Evolutionary conservation across 352 stramenopile species (phyloP).

Genomic region (Pythium volutum): DNA sequence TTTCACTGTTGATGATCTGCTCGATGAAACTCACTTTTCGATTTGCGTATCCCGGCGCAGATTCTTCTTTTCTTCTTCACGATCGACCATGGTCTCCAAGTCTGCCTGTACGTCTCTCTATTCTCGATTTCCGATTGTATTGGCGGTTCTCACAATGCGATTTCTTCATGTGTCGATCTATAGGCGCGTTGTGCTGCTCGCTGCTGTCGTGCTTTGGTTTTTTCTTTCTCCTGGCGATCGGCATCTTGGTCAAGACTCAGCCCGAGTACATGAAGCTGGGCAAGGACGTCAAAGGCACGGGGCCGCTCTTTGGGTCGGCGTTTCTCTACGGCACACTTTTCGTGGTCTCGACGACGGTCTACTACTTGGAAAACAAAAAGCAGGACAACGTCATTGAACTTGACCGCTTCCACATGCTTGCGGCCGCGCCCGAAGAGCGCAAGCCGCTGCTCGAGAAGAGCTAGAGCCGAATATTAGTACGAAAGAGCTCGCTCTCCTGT

Average conservation of each 20-base stretch:
- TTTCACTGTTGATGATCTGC: too few relatives aligned
- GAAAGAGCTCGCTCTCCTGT: background rate
- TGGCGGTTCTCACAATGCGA: too few relatives aligned
- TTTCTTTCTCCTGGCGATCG: constrained; percentile 69
- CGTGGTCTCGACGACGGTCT: constrained; percentile 61
- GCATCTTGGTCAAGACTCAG: constrained; percentile 67
- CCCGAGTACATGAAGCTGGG: constrained; percentile 84
- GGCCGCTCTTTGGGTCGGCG: constrained; percentile 70
- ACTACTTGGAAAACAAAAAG: constrained; percentile 71
- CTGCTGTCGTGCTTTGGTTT: constrained; percentile 71
- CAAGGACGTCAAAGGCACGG: constrained; percentile 59
- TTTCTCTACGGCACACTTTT: constrained; percentile 71
- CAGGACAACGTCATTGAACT: constrained; percentile 12
- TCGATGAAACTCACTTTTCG: background rate
- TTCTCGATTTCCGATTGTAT: too few relatives aligned
- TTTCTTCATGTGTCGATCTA: too few relatives aligned
- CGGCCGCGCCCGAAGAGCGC: constrained; percentile 50
- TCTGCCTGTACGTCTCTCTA: constrained; percentile 19
- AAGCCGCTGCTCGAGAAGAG: constrained; percentile 57
- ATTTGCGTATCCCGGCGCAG: background rate
- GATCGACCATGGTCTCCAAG: constrained; percentile 28
- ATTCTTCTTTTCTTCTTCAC: background rate
- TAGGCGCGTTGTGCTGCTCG: constrained; percentile 73
- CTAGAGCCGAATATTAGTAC: constrained; percentile 12
- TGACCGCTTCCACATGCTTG: constrained; percentile 42